Evolutionary conservation across 129 eudicot genomes (phyloP).

Genomic region (Saposhnikovia divaricata): DNA sequence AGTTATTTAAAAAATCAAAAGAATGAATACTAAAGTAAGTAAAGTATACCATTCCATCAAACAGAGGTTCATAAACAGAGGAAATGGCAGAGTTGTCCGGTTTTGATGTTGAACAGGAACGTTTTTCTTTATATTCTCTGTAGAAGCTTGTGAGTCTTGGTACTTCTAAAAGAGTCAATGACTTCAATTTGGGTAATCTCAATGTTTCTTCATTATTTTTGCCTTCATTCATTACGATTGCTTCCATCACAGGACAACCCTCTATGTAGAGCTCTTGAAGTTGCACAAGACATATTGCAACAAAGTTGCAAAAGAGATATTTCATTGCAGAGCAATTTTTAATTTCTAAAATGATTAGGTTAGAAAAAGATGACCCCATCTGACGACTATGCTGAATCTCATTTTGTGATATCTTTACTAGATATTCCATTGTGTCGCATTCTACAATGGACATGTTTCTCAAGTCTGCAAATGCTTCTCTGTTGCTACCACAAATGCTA

Average conservation of each 20-base stretch:
- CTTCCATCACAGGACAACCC: not conserved
- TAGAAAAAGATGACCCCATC: not conserved
- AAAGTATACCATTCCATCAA: not conserved
- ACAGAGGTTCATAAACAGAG: not conserved
- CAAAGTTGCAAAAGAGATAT: not conserved
- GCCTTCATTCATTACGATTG: not conserved
- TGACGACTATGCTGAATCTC: not conserved
- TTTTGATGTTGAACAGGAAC: not conserved
- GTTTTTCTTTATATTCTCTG: not conserved
- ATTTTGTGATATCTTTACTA: not conserved
- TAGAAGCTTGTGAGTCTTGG: conserved; percentile 3
- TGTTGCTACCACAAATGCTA: not conserved
- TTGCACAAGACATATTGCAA: not conserved
- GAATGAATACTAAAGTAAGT: not conserved
- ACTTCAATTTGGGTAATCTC: not conserved
- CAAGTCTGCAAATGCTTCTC: not conserved
- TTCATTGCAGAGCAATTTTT: not conserved
- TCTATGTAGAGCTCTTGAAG: not conserved
- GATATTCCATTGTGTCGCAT: not conserved
- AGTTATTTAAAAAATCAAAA: not conserved
- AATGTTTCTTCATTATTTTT: not conserved
- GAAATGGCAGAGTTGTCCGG: not conserved
- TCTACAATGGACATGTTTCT: not conserved
- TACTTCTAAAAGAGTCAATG: not conserved
- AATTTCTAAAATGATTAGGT: not conserved